phyloP scores from a whole-genome alignment of 208 protist genomes.

The Acanthamoeba rhysodes region DNA sequence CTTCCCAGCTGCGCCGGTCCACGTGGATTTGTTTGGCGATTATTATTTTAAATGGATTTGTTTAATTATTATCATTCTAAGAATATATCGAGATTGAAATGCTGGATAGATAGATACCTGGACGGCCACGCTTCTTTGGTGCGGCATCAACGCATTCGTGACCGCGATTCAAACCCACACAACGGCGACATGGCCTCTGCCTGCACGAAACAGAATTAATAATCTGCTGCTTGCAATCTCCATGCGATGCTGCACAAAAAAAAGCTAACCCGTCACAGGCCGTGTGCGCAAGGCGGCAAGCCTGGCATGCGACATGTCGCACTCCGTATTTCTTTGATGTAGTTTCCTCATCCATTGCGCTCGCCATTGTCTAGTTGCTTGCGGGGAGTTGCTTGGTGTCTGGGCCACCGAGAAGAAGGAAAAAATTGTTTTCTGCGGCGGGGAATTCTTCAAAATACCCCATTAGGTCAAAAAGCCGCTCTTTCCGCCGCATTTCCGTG shows the following conservation, averaged over 20 bases:
- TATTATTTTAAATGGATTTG: neutral
- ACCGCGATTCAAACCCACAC: neutral
- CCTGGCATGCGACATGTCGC: slow-evolving; percentile 7
- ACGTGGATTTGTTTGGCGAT: neutral
- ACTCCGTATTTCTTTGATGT: slow-evolving; percentile 1
- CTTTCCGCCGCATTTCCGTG: no score
- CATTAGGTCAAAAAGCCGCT: no score
- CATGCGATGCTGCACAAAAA: neutral
- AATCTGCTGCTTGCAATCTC: no score
- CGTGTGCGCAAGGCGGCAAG: slow-evolving; percentile 1
- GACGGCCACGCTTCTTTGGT: slow-evolving; percentile 46
- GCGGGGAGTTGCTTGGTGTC: neutral
- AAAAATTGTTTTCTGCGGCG: no score
- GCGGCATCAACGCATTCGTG: slow-evolving; percentile 42
- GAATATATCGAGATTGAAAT: neutral
- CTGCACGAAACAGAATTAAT: neutral
- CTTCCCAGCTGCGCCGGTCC: neutral
- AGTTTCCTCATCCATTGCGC: neutral
- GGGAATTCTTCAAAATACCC: no score
- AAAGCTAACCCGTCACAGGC: neutral
- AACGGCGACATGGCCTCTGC: slow-evolving; percentile 43
- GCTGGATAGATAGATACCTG: neutral
- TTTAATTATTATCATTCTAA: neutral
- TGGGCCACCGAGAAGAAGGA: no score
- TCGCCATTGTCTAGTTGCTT: neutral